Evolutionary conservation across 805 yeast genomes (phyloP), one percentile per base, ranked within the genome.

Genomic region (Saturnispora kantuleensis): DNA sequence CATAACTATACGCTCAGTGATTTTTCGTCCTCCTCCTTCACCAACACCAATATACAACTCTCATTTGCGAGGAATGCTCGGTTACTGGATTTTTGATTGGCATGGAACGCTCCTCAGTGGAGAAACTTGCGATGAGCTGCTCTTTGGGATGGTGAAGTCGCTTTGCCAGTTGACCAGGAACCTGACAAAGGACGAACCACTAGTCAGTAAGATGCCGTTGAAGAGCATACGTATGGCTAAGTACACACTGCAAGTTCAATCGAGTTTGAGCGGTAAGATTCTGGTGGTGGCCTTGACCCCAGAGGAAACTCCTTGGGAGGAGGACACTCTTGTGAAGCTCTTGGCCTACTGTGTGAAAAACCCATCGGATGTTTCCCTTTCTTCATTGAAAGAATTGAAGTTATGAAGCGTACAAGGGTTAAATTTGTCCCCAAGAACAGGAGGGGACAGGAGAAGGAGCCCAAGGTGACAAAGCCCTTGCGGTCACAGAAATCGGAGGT

Each of bases 201-300:
- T 39, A n/a, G 16, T 39, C 3, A n/a, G 18, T 9, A 18, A 15
- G 18, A 31, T 41, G 8, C 45, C 45, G 16, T 10, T 42, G 18
- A 38, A 42, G 16, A 29, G 31, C 2, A 18, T 42, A 17, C 18
- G 28, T 15, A 42, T 41, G n/a, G 45, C 41, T 6, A 42, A 42
- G 33, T 42, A 42, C 18, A 42, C 45, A 10, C 15, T 42, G 16
- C 45, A 42, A 37, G 29, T 42, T 15, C 45, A 42, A 42, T 18
- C 41, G 0, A 31, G 30, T 31, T 31, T 42, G 18, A 36, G 32
- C 10, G 45, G 45, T 5, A 42, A 42, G n/a, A 42, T 38, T 17
- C 16, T 42, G 12, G 30, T 42, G 7, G 28, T 42, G 18, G 41
- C 41, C 3, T 11, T 42, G 12, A 18, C 31, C 11, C 37, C 45